These are phyloP conservation scores for Pulicaria dysenterica DNA, from an alignment of 129 eudicot genomes.

Conservation along the genomic window DNA sequence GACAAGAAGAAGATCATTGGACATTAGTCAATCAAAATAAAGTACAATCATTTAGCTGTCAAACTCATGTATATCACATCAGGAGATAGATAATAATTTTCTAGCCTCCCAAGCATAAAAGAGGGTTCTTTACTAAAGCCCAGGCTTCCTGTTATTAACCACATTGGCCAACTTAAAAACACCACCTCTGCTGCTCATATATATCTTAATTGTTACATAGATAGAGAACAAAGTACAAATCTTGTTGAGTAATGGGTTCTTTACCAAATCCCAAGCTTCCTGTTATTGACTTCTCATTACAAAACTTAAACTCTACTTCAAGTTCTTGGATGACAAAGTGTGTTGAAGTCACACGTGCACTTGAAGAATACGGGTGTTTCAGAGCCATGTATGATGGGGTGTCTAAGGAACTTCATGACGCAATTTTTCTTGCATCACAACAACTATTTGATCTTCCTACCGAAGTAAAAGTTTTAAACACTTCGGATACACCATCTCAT, in stretches of 20 bases:
- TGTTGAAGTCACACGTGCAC: conserved; percentile 37
- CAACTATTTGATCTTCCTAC: conserved; percentile 51
- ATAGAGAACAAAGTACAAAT: not conserved
- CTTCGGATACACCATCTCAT: conserved; percentile 37
- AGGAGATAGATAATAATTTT: too few species aligned
- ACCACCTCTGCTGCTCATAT: not conserved
- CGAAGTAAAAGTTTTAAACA: conserved; percentile 41
- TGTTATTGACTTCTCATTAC: conserved; percentile 30
- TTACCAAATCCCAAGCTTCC: conserved; percentile 43
- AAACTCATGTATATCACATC: not conserved
- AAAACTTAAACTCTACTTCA: conserved; percentile 28
- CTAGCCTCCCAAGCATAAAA: too few species aligned
- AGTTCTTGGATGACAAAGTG: conserved; percentile 39
- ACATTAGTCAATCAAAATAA: too few species aligned
- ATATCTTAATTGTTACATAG: not conserved
- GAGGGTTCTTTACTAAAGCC: too few species aligned
- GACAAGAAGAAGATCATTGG: not conserved
- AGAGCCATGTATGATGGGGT: conserved; percentile 38
- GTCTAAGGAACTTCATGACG: conserved; percentile 42
- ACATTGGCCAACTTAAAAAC: too few species aligned
- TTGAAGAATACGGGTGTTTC: conserved; percentile 56
- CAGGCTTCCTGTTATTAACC: too few species aligned
- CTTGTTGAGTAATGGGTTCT: conserved; percentile 29
- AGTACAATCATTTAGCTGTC: not conserved
- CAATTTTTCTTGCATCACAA: conserved; percentile 38